Evolutionary conservation across 2,329 filamentous ascomycete genomes (phyloP).

Genomic region (Chaetomiaceae sp.): DNA sequence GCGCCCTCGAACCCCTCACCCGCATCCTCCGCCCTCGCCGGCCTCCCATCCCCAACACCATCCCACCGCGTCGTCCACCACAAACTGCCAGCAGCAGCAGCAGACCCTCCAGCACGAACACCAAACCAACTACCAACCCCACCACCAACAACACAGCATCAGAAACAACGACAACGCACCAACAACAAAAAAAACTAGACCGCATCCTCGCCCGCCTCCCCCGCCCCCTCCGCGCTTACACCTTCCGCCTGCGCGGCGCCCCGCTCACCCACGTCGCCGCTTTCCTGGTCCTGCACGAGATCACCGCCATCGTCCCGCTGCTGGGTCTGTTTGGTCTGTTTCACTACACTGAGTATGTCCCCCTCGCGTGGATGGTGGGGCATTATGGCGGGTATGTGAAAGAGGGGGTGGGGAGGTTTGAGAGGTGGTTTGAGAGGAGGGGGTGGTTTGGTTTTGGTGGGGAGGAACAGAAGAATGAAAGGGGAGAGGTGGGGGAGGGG

Average conservation of each 20-base stretch:
- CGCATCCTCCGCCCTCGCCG: not conserved
- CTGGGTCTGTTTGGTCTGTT: constrained; percentile 71
- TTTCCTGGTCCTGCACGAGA: constrained; percentile 86
- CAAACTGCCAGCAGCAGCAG: too few relatives aligned
- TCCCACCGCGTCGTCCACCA: not conserved
- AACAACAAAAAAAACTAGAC: constrained; percentile 29
- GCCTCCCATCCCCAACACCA: not conserved
- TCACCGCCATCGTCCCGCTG: constrained; percentile 80
- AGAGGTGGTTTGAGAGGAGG: constrained; percentile 70
- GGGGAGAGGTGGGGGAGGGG: constrained; percentile 28
- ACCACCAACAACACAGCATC: not conserved
- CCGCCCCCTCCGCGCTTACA: constrained; percentile 63
- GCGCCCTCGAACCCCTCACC: not conserved
- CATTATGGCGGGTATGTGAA: constrained; percentile 50
- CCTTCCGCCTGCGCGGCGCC: constrained; percentile 64
- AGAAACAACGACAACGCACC: not conserved
- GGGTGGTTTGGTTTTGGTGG: constrained; percentile 69
- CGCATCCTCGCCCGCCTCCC: constrained; percentile 56
- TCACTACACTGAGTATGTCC: constrained; percentile 73
- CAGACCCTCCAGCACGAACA: not conserved
- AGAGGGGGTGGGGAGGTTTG: constrained; percentile 68
- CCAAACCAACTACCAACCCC: not conserved
- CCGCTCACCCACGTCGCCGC: constrained; percentile 79
- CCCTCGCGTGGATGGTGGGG: constrained; percentile 48
- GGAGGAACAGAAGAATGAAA: too few relatives aligned